Evolutionary conservation across 108 stramenopile genomes (phyloP), one percentile per base, ranked within the genome.

Genomic region (Cyclotella distinguenda): DNA sequence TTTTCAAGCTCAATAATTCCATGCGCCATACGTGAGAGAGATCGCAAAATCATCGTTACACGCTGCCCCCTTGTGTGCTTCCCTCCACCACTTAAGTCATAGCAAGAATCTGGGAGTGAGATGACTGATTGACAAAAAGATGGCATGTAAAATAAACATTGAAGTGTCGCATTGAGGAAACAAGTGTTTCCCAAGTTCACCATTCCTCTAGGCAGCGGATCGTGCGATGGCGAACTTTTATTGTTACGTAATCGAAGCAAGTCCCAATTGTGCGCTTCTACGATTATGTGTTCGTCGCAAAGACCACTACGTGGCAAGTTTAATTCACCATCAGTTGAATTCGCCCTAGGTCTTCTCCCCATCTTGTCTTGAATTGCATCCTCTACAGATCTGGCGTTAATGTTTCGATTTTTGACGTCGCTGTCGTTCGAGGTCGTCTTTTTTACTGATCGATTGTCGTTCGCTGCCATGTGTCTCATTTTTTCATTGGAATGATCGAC

Each of bases 161-260:
- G 98, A 13, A 99, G 47, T 6, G 90, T 95, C 28, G 94, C 80
- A 73, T 99, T 99, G 54, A 99, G 58, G 70, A 95, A 99, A 79
- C 98, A 99, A 6, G 96, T 99, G 62, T 99, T 99, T 52, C 98
- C 98, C 12, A 95, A 68, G 66, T 99, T 99, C 28, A 68, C 44
- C 25, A 99, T 77, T 15, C 98, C 98, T 34, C 78, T 66, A 5
- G 92, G 87, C 16, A 55, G 42, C 27, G 79, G 62, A 42, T 56
- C 48, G 15, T 33, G 34, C 32, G 40, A 12, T 21, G 40, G 34
- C 12, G 47, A 42, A 21, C 36, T 18, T 28, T 59, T 56, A 3
- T 28, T 45, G 65, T 56, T 68, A 44, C 69, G 40, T 32, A 84
- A 49, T 54, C 75, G 72, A 22, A 60, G 45, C 46, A 70, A 19